Evolutionary conservation across 1,284 basidiomycete species (phyloP).

Genomic region (Cryptococcus amylolentus): DNA sequence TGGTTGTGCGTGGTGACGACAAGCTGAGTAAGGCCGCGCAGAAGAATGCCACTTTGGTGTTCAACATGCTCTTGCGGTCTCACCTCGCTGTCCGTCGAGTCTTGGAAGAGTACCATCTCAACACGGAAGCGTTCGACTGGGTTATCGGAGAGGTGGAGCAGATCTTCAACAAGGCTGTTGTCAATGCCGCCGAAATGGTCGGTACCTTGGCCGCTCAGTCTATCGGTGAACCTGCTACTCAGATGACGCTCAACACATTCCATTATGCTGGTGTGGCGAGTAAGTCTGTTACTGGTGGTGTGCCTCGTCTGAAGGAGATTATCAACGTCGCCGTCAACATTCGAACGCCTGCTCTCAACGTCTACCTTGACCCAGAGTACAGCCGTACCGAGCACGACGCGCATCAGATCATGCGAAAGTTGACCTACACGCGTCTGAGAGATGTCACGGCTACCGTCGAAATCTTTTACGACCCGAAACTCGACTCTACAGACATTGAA

Average conservation of each 20-base stretch:
- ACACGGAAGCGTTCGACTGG: conserved; percentile 93
- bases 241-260: conserved; percentile 97
- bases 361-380: conserved; percentile 78
- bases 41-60: conserved; percentile 83
- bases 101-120: conserved; percentile 80
- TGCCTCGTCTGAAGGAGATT: conserved; percentile 95
- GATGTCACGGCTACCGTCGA: conserved; percentile 95
- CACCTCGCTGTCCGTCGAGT: conserved; percentile 79
- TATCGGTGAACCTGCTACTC: conserved; percentile 98
- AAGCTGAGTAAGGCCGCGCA: conserved; percentile 71
- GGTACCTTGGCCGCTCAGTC: conserved; percentile 97
- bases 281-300: conserved; percentile 97
- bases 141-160: conserved; percentile 93
- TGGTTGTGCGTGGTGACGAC: conserved; percentile 86
- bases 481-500: conserved; percentile 87
- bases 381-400: conserved; percentile 66
- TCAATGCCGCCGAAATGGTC: conserved; percentile 97
- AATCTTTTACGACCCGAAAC: conserved; percentile 97
- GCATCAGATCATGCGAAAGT: conserved; percentile 48
- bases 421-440: conserved; percentile 89
- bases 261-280: conserved; percentile 98
- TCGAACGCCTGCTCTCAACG: conserved; percentile 92
- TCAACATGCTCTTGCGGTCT: conserved; percentile 88
- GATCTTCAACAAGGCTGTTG: conserved; percentile 88
- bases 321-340: conserved; percentile 99